phyloP scores from a whole-genome alignment of 257 asterid species.

The Ophiorrhiza pumila region DNA sequence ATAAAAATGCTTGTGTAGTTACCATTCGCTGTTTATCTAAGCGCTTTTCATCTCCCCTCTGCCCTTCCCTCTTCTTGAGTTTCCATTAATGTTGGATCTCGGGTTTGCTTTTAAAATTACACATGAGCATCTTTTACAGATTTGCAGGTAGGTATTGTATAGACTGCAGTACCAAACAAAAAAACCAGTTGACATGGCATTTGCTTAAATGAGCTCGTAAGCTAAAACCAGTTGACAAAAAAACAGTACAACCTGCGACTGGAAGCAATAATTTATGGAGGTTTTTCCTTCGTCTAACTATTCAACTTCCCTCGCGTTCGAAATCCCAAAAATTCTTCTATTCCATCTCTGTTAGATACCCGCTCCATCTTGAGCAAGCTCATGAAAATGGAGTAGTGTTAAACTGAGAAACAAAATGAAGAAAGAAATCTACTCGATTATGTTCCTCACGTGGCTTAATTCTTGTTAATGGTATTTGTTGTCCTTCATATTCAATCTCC shows the following conservation, averaged over 20 bases:
- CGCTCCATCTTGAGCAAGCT: neutral
- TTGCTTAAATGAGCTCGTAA: neutral
- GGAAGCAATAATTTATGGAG: neutral
- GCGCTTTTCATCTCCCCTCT: neutral
- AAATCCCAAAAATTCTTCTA: no score
- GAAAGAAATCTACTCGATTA: conserved; percentile 5
- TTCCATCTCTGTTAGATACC: neutral
- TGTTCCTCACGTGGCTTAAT: conserved; percentile 11
- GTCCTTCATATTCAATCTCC: conserved; percentile 13
- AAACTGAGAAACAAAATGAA: conserved; percentile 15
- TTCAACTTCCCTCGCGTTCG: no score
- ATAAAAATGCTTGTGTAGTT: neutral
- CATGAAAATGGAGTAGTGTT: conserved; percentile 12
- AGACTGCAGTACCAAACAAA: no score
- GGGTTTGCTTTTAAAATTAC: neutral
- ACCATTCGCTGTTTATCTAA: neutral
- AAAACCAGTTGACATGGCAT: no score
- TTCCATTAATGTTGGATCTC: neutral
- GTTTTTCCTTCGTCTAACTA: neutral
- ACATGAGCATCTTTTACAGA: neutral
- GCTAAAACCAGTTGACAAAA: neutral
- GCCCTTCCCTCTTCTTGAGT: neutral
- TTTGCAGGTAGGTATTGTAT: no score
- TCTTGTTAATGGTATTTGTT: conserved; percentile 16
- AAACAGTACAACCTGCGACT: neutral